Evolutionary conservation across 805 yeast genomes (phyloP), one percentile per base, ranked within the genome.

Genomic region (Saccharomycopsis olivae): DNA sequence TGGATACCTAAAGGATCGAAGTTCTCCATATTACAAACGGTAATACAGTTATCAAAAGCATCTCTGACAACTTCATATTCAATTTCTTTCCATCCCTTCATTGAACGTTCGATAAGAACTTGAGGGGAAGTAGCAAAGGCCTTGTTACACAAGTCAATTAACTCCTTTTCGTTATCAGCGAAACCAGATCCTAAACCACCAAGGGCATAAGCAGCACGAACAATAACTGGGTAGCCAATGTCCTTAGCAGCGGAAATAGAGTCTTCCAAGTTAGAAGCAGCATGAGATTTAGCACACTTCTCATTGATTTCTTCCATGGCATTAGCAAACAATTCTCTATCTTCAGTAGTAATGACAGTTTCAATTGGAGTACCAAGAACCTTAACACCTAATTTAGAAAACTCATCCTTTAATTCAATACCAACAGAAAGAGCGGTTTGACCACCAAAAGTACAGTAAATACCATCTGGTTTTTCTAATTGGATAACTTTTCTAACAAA

Each of bases 51-150:
- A 62, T 86, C 96, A 53, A 77, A 81, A 38, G 94, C 88, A 65
- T 89, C 98, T 63, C 98, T 86, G 40, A 89, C 98, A 61, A 89
- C 98, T 65, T 89, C 98, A 62, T 89, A 89, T 66, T 89, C 98
- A 53, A 89, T 83, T 67, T 89, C 98, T 62, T 89, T 89, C 98
- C 98, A 89, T 49, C 98, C 98, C 68, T 92, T 92, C 95, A 89
- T 84, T 35, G 96, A 86, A 59, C 78, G 77, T 69, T 89, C 98
- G 48, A 89, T 92, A 49, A 89, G 71, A 41, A 89, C 94, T 67
- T 89, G 98, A 10, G 98, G 96, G 42, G 95, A 81, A 21, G 94
- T 75, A 38, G 97, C 95, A 60, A 89, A 87, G 0, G 97, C 96
- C 58, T 82, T 78, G 56, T 76, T 75, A 68, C 96, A 87, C 51